These are phyloP conservation scores for Spizellomyces punctatus DNA, from an alignment of 192 early-diverging fungal genomes.

Conservation along the genomic window DNA sequence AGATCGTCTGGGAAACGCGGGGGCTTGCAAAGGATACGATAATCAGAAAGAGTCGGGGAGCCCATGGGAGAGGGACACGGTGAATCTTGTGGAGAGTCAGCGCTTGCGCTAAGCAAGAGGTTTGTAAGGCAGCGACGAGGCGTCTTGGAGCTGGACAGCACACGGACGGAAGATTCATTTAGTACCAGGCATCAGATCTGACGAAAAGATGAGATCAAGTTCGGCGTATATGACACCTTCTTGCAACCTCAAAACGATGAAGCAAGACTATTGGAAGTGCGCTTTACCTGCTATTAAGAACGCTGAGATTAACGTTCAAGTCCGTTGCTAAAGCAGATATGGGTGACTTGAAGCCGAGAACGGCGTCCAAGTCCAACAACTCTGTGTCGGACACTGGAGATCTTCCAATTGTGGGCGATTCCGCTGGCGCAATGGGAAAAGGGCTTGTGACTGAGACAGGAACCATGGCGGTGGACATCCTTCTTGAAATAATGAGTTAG, in stretches of 20 bases:
- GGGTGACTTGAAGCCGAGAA: neutral
- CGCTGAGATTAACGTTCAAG: neutral
- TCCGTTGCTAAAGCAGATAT: constrained; percentile 11
- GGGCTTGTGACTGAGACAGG: neutral
- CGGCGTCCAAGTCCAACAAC: too few relatives aligned
- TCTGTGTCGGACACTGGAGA: too few relatives aligned
- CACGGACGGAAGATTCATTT: neutral
- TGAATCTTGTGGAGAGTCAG: too few relatives aligned
- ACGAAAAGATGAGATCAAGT: neutral
- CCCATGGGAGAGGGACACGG: too few relatives aligned
- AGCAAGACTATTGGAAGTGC: neutral
- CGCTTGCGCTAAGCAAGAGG: too few relatives aligned
- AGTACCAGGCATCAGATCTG: neutral
- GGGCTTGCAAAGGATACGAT: too few relatives aligned
- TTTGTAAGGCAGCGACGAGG: too few relatives aligned
- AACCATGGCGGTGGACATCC: too few relatives aligned
- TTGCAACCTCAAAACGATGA: neutral
- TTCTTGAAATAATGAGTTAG: too few relatives aligned
- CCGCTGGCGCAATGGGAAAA: neutral
- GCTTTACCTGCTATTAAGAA: neutral
- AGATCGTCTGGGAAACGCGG: too few relatives aligned
- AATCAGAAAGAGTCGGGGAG: too few relatives aligned
- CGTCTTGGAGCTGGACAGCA: neutral
- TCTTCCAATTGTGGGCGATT: neutral
- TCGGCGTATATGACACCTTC: neutral